Evolutionary conservation across 1,139 yeast species (phyloP).

Genomic region (Suhomyces wounanorum): DNA sequence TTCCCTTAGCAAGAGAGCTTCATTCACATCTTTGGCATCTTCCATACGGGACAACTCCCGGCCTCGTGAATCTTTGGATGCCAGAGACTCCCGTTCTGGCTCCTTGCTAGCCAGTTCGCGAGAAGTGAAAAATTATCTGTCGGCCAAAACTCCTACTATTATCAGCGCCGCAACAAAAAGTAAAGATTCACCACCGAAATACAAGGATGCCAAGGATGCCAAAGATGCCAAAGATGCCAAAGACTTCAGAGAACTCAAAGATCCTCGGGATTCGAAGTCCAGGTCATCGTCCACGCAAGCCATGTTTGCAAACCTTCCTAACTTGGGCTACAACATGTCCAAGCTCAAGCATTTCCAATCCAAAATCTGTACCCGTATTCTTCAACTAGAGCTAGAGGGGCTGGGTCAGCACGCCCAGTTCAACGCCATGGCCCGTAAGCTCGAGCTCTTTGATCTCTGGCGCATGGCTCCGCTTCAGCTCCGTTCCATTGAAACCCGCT

Average conservation of each 20-base stretch:
- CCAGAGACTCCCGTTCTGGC: neutral
- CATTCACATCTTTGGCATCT: neutral
- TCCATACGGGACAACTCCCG: neutral
- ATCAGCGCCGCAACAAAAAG: neutral
- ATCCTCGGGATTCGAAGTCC: neutral
- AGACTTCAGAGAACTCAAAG: neutral
- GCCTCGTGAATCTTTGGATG: neutral
- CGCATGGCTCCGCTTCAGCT: slow-evolving; percentile 11
- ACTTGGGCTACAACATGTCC: slow-evolving; percentile 11
- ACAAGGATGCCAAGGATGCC: neutral
- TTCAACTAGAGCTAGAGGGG: slow-evolving; percentile 9
- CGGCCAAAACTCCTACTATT: neutral
- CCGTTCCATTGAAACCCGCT: slow-evolving; percentile 17
- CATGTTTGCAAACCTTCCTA: slow-evolving; percentile 6
- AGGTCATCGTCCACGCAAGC: neutral
- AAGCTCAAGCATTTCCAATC: slow-evolving; percentile 10
- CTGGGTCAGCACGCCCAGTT: neutral
- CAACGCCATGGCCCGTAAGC: slow-evolving; percentile 7
- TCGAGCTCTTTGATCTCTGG: slow-evolving; percentile 12
- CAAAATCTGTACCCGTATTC: slow-evolving; percentile 12
- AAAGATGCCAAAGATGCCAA: neutral
- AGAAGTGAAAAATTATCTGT: neutral
- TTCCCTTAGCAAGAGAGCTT: neutral
- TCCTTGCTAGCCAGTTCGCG: neutral
- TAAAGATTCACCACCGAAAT: neutral